A percentile compares a stretch with the other conserved stretches of the same genome.
phyloP scores from a whole-genome alignment of 2,329 filamentous ascomycete genomes.

The Pseudogymnoascus sp. region DNA sequence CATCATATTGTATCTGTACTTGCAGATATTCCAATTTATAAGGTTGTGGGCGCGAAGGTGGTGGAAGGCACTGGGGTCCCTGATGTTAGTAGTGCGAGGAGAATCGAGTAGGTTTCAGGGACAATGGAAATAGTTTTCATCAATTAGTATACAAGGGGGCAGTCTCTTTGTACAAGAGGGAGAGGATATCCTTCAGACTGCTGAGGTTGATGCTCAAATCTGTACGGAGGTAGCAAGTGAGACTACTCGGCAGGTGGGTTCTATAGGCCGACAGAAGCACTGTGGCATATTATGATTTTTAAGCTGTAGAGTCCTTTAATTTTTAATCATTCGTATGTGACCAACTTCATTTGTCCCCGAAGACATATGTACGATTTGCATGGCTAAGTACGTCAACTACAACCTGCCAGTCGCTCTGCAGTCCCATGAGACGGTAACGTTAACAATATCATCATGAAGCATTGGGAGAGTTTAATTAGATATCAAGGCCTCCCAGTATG shows the following conservation, averaged over 20 bases:
- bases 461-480: neutral
- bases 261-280: no score
- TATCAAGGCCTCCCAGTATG: neutral
- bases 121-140: neutral
- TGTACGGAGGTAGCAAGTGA: no score
- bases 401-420: neutral
- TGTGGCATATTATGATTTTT: no score
- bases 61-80: slow-evolving; percentile 46
- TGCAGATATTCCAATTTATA: slow-evolving; percentile 48
- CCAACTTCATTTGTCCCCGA: neutral
- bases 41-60: slow-evolving; percentile 46
- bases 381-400: neutral
- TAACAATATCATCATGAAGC: neutral
- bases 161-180: no score
- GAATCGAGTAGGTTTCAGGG: slow-evolving; percentile 24
- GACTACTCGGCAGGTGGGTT: no score
- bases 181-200: no score
- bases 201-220: no score
- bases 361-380: neutral
- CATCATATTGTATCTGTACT: slow-evolving; percentile 47
- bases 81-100: slow-evolving; percentile 33
- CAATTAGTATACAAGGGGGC: neutral
- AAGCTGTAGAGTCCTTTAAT: neutral
- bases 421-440: neutral
- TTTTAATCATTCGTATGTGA: neutral